Conservation (phyloP, 495 filamentous ascomycete genomes). For the Annulohypoxylon stygium region DNA sequence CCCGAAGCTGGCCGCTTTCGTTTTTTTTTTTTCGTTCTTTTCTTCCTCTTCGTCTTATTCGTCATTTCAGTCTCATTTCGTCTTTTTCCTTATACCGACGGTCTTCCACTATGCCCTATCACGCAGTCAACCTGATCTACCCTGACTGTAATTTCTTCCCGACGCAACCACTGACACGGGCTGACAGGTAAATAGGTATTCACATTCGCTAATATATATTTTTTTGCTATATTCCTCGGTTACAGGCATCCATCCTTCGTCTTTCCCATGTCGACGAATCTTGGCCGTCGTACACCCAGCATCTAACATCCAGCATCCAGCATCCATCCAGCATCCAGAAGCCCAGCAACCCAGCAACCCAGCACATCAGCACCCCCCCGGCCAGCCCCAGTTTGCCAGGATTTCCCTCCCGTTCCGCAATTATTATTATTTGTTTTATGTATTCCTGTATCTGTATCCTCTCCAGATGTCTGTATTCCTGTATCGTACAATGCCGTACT, state of each 20-base stretch:
- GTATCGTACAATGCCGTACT: neutral
- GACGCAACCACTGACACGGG: no score
- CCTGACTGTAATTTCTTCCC: no score
- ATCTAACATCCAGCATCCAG: neutral
- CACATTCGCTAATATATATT: no score
- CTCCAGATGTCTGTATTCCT: no score
- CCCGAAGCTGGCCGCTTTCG: slow-evolving; percentile 3
- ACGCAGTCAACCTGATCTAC: no score
- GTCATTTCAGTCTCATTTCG: neutral
- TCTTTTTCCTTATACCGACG: neutral
- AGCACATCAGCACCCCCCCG: neutral
- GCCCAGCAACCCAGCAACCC: no score
- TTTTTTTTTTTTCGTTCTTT: neutral
- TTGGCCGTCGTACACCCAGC: neutral
- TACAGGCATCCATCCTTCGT: neutral
- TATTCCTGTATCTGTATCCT: neutral
- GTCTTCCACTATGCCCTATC: neutral
- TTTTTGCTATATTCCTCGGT: no score
- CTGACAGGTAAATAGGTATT: no score
- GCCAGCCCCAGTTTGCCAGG: slow-evolving; percentile 2
- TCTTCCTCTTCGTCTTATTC: neutral
- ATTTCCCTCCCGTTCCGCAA: slow-evolving; percentile 13
- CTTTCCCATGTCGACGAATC: neutral
- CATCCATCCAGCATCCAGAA: neutral
- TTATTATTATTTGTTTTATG: neutral